Conservation (phyloP, 768 basidiomycete species). For the Auricularia sp. region DNA sequence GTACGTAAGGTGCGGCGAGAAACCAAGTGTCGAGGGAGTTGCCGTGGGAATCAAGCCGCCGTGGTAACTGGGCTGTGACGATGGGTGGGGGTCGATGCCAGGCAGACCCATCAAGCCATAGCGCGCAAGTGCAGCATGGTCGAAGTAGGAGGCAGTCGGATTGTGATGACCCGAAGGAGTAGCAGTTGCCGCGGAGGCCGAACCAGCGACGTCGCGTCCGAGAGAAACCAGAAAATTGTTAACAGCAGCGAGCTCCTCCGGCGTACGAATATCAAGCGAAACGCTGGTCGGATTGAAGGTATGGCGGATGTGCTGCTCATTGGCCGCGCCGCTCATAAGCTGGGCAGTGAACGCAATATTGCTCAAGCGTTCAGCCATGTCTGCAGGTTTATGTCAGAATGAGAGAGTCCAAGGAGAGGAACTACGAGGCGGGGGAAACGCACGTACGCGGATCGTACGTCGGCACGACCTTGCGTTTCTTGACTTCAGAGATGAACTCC, state of each 20-base stretch:
- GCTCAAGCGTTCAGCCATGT: constrained; percentile 80
- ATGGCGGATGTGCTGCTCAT: constrained; percentile 10
- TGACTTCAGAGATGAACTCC: constrained; percentile 84
- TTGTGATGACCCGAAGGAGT: constrained; percentile 9
- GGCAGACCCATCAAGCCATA: constrained; percentile 70
- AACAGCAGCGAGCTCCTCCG: constrained; percentile 78
- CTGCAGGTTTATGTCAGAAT: constrained; percentile 29
- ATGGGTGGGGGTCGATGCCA: constrained; percentile 35
- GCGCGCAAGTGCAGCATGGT: constrained; percentile 48
- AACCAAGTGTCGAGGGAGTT: neutral
- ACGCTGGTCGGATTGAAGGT: constrained; percentile 66
- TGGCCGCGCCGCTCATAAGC: constrained; percentile 11
- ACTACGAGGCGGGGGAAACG: constrained; percentile 6
- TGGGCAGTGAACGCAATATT: constrained; percentile 36
- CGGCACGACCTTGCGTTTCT: constrained; percentile 77
- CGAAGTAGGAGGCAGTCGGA: constrained; percentile 46
- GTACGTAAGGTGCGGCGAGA: constrained; percentile 17
- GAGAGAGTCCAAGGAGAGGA: neutral
- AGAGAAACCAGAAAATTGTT: constrained; percentile 79
- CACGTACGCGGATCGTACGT: constrained; percentile 79
- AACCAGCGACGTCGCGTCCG: constrained; percentile 64
- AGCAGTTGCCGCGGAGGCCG: constrained; percentile 14
- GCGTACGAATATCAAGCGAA: constrained; percentile 74
- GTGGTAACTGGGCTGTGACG: constrained; percentile 9
- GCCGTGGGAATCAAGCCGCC: neutral